Percentiles rank a stretch among this genome's conserved stretches.
These are phyloP conservation scores for Vanrija humicola DNA, from an alignment of 1,284 basidiomycete genomes.

Conservation along the genomic window DNA sequence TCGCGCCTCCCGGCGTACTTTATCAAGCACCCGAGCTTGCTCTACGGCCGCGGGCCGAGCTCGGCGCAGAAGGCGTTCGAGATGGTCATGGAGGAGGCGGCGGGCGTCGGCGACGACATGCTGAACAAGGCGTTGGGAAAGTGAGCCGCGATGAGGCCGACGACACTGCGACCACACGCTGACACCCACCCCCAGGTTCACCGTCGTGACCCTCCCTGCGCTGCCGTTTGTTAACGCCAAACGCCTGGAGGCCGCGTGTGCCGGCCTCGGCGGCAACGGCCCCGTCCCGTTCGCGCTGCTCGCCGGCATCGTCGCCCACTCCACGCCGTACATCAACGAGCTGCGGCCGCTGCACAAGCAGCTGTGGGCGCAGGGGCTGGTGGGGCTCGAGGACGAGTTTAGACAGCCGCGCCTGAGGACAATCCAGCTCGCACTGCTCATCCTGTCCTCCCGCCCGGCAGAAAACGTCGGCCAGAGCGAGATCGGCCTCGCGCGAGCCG, in stretches of 20 bases:
- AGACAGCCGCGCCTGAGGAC: slow-evolving; percentile 35
- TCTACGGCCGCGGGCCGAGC: slow-evolving; percentile 31
- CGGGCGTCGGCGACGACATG: slow-evolving; percentile 4
- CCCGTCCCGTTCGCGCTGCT: slow-evolving; percentile 34
- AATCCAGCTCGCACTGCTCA: slow-evolving; percentile 34
- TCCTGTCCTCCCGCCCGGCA: slow-evolving; percentile 27
- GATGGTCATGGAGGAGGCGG: slow-evolving; percentile 13
- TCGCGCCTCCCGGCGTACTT: slow-evolving; percentile 32
- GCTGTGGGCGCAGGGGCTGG: slow-evolving; percentile 30
- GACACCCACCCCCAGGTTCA: slow-evolving; percentile 10
- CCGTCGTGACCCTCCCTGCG: slow-evolving; percentile 27
- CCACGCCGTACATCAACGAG: slow-evolving; percentile 26
- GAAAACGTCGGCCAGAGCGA: slow-evolving; percentile 32
- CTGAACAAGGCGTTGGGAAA: slow-evolving; percentile 6
- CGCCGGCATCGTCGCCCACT: slow-evolving; percentile 36
- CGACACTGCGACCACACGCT: background rate
- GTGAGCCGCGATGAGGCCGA: slow-evolving; percentile 2
- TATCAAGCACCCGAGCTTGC: slow-evolving; percentile 28
- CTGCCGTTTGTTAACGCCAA: slow-evolving; percentile 34
- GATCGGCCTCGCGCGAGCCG: slow-evolving; percentile 28
- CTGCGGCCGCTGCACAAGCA: slow-evolving; percentile 27
- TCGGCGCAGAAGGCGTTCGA: slow-evolving; percentile 20
- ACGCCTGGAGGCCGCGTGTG: slow-evolving; percentile 22
- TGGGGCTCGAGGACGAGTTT: slow-evolving; percentile 41
- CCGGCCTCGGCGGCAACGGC: slow-evolving; percentile 5